These are phyloP conservation scores for Geosmithia flava DNA, from an alignment of 2,329 filamentous ascomycete genomes.

Conservation along the genomic window DNA sequence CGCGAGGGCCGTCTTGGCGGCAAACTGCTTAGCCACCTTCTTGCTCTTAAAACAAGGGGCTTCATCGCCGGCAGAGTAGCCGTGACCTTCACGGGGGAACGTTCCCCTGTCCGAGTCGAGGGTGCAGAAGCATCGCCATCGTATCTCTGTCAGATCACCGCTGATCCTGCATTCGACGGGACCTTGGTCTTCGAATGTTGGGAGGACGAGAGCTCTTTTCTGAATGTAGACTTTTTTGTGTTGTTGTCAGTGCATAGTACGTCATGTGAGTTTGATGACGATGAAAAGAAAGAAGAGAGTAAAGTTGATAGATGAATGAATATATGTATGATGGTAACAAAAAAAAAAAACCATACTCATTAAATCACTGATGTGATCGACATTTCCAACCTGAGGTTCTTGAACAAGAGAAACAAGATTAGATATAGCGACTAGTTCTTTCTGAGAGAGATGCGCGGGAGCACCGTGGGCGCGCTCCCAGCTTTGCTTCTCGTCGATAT, in stretches of 20 bases:
- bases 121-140: conserved; percentile 14
- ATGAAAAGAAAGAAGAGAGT: not conserved
- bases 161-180: conserved; percentile 9
- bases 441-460: conserved; percentile 22
- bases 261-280: no score
- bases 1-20: conserved; percentile 32
- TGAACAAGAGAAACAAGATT: conserved; percentile 20
- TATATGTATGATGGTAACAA: no score
- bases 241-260: no score
- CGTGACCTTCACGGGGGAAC: conserved; percentile 20
- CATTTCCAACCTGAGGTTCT: conserved; percentile 13
- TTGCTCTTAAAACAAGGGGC: conserved; percentile 29
- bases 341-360: no score
- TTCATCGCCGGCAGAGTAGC: conserved; percentile 12
- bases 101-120: conserved; percentile 7
- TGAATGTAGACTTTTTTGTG: conserved; percentile 9
- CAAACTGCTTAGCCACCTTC: conserved; percentile 39
- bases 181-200: conserved; percentile 6
- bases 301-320: not conserved
- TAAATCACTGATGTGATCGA: conserved; percentile 15
- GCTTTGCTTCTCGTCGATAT: conserved; percentile 26
- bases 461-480: conserved; percentile 14
- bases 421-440: conserved; percentile 25
- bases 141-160: conserved; percentile 6
- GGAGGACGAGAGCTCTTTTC: conserved; percentile 1